Evolutionary conservation across 176 grass and related monocot species (phyloP).

Genomic region (Oryza meridionalis): DNA sequence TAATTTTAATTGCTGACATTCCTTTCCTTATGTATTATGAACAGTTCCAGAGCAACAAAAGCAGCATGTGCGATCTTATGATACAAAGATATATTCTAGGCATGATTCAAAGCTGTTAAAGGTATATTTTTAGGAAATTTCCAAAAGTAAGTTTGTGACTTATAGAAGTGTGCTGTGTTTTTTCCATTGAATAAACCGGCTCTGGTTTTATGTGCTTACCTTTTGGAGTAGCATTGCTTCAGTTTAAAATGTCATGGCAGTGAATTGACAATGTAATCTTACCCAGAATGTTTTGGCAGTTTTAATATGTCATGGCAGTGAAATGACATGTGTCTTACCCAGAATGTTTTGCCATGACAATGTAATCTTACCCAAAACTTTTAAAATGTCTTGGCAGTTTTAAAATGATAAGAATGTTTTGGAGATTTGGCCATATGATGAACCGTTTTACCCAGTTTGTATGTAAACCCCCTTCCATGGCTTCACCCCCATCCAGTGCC

Average conservation of each 20-base stretch:
- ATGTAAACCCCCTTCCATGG: background rate
- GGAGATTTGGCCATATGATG: background rate
- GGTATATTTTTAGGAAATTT: conserved; percentile 53
- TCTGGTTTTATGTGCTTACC: conserved; percentile 11
- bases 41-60: conserved; percentile 74
- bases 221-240: conserved; percentile 26
- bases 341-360: no score
- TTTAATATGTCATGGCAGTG: conserved; percentile 1
- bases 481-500: background rate
- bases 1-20: conserved; percentile 35
- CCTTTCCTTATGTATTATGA: conserved; percentile 35
- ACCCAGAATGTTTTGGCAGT: background rate
- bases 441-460: background rate
- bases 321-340: conserved; percentile 22
- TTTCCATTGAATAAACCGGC: conserved; percentile 17
- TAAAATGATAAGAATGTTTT: conserved; percentile 17
- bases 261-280: conserved; percentile 25
- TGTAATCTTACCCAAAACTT: no score
- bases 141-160: conserved; percentile 33
- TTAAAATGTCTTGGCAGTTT: conserved; percentile 11
- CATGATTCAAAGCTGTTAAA: conserved; percentile 73
- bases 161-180: conserved; percentile 38
- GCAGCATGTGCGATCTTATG: conserved; percentile 63
- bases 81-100: conserved; percentile 74
- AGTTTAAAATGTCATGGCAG: background rate